These are phyloP conservation scores for Cicer yamashitae DNA, from an alignment of 306 rosid genomes.

Conservation along the genomic window DNA sequence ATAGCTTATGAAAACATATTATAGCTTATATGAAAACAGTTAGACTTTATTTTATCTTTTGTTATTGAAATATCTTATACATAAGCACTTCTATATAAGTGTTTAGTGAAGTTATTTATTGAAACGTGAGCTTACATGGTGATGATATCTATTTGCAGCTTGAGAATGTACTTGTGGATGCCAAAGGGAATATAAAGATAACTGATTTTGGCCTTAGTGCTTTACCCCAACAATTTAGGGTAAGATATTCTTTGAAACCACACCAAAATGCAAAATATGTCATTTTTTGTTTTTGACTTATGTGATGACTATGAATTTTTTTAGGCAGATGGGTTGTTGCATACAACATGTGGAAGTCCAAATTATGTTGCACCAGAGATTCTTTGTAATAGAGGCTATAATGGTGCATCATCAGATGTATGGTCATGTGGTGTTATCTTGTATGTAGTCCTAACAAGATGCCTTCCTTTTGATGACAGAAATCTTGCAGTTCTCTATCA, in stretches of 20 bases:
- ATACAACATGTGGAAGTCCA: conserved; percentile 98
- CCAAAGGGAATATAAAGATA: conserved; percentile 78
- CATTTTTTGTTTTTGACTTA: conserved; percentile 20
- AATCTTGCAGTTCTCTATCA: conserved; percentile 92
- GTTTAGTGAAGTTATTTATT: neutral
- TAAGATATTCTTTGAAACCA: conserved; percentile 39
- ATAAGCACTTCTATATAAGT: neutral
- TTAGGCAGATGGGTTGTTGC: conserved; percentile 90
- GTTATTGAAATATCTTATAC: too few relatives aligned
- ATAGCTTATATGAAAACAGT: too few relatives aligned
- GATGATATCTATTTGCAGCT: conserved; percentile 61
- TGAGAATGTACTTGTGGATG: conserved; percentile 86
- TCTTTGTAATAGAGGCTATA: conserved; percentile 80
- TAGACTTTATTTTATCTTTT: too few relatives aligned
- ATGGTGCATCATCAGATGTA: conserved; percentile 84
- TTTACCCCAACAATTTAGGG: conserved; percentile 82
- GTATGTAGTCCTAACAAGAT: conserved; percentile 76
- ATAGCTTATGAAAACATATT: neutral
- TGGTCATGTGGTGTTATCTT: conserved; percentile 97
- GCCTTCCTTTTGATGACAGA: conserved; percentile 89
- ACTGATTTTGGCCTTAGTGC: conserved; percentile 98
- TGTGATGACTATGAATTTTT: conserved; percentile 36
- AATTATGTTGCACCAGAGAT: conserved; percentile 98
- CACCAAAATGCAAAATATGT: neutral
- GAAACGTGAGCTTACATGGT: neutral